Conservation (phyloP, 331 rosid species). For the Dryas integrifolia region DNA sequence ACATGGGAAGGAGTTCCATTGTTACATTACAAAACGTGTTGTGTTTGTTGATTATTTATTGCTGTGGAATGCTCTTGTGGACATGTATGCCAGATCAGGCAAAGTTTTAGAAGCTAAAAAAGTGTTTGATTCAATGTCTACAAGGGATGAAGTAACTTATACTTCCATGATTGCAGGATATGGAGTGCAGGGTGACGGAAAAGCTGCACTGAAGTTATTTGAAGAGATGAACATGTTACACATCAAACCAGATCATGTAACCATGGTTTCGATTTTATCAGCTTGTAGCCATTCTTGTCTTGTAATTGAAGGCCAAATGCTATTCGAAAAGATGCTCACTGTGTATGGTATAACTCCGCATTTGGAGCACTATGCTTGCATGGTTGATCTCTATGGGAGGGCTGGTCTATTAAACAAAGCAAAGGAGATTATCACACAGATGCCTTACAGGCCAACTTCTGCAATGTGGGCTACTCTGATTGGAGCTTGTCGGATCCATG, state of each 20-base stretch:
- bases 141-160: constrained; percentile 74
- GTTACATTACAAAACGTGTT: constrained; percentile 61
- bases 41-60: constrained; percentile 47
- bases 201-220: constrained; percentile 57
- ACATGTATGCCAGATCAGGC: constrained; percentile 89
- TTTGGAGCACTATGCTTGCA: constrained; percentile 76
- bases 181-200: constrained; percentile 83
- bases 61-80: constrained; percentile 79
- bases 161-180: constrained; percentile 84
- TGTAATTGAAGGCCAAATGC: constrained; percentile 47
- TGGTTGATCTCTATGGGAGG: constrained; percentile 87
- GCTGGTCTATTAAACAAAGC: constrained; percentile 76
- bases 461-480: constrained; percentile 92
- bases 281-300: constrained; percentile 96
- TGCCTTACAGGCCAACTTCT: constrained; percentile 78
- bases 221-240: constrained; percentile 61
- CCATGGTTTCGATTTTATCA: constrained; percentile 73
- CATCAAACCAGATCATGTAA: constrained; percentile 74
- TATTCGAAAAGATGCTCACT: constrained; percentile 56
- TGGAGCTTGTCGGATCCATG: constrained; percentile 76
- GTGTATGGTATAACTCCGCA: constrained; percentile 49
- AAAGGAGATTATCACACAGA: constrained; percentile 54
- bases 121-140: constrained; percentile 65
- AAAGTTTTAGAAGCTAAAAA: constrained; percentile 64
- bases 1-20: constrained; percentile 87